Evolutionary conservation across 495 filamentous ascomycete genomes (phyloP).

Genomic region (Xylaria palmicola): DNA sequence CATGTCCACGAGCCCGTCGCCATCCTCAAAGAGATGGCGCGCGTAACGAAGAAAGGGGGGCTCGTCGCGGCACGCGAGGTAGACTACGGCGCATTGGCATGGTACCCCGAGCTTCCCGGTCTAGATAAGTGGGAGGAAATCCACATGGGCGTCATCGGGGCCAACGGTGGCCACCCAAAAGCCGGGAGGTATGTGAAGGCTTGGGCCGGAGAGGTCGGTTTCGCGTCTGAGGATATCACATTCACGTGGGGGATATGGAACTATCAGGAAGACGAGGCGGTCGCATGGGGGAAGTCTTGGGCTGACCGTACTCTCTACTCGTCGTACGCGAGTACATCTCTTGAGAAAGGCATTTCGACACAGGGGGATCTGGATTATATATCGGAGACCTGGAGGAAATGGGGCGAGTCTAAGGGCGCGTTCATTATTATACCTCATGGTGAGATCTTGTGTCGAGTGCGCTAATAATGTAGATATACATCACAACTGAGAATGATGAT

Average conservation of each 20-base stretch:
- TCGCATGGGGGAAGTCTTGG: conserved; percentile 48
- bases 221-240: conserved; percentile 34
- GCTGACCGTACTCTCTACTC: conserved; percentile 42
- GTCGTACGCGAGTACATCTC: conserved; percentile 38
- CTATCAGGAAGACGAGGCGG: conserved; percentile 45
- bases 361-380: conserved; percentile 45
- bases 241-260: conserved; percentile 45
- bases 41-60: conserved; percentile 50
- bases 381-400: conserved; percentile 43
- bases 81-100: conserved; percentile 44
- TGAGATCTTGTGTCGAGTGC: conserved; percentile 49
- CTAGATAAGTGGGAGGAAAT: conserved; percentile 42
- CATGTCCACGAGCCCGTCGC: conserved; percentile 46
- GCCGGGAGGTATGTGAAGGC: conserved; percentile 49
- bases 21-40: conserved; percentile 49
- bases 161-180: conserved; percentile 49
- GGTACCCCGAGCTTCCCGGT: conserved; percentile 47
- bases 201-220: conserved; percentile 52
- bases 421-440: conserved; percentile 55
- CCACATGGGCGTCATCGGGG: conserved; percentile 37
- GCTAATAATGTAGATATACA: background rate
- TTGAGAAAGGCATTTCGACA: conserved; percentile 39
- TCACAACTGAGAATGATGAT: too few species aligned
- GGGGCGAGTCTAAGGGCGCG: conserved; percentile 46
- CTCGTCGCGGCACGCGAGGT: conserved; percentile 52